A percentile compares a stretch with the other conserved stretches of the same genome.
Evolutionary conservation across 331 rosid species (phyloP).

Genomic region (Pyracantha coccinea): DNA sequence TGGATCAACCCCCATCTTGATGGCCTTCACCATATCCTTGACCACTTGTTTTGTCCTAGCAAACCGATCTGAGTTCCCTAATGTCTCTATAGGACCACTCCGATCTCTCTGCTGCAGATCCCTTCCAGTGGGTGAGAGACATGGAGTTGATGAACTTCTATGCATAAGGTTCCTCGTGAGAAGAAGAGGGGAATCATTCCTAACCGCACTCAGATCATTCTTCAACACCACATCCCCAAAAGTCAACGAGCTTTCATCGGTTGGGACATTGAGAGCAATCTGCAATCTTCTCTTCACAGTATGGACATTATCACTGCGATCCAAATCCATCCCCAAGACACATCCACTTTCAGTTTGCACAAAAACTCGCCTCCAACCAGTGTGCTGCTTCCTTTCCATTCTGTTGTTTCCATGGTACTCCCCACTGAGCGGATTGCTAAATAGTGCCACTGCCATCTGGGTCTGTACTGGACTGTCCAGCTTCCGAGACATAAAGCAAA

Average conservation of each 20-base stretch:
- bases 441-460: slow-evolving; percentile 85
- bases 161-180: slow-evolving; percentile 72
- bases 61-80: slow-evolving; percentile 59
- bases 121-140: slow-evolving; percentile 84
- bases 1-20: slow-evolving; percentile 85
- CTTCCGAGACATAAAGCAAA: slow-evolving; percentile 64
- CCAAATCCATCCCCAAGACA: slow-evolving; percentile 88
- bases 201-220: slow-evolving; percentile 75
- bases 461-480: slow-evolving; percentile 95
- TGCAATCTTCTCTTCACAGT: slow-evolving; percentile 95
- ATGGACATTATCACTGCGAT: slow-evolving; percentile 83
- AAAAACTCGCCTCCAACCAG: slow-evolving; percentile 74
- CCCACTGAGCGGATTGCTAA: slow-evolving; percentile 39
- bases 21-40: slow-evolving; percentile 66
- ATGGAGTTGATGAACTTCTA: slow-evolving; percentile 96
- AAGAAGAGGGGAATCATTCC: slow-evolving; percentile 82
- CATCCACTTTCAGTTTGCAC: slow-evolving; percentile 92
- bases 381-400: slow-evolving; percentile 44
- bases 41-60: slow-evolving; percentile 36
- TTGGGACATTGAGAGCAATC: slow-evolving; percentile 78
- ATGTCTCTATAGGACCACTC: slow-evolving; percentile 87
- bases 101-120: slow-evolving; percentile 74
- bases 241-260: slow-evolving; percentile 77
- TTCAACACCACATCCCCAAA: slow-evolving; percentile 84
- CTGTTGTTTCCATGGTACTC: slow-evolving; percentile 44